Evolutionary conservation across 768 basidiomycete genomes (phyloP).

Genomic region (Boletus rubropictus): DNA sequence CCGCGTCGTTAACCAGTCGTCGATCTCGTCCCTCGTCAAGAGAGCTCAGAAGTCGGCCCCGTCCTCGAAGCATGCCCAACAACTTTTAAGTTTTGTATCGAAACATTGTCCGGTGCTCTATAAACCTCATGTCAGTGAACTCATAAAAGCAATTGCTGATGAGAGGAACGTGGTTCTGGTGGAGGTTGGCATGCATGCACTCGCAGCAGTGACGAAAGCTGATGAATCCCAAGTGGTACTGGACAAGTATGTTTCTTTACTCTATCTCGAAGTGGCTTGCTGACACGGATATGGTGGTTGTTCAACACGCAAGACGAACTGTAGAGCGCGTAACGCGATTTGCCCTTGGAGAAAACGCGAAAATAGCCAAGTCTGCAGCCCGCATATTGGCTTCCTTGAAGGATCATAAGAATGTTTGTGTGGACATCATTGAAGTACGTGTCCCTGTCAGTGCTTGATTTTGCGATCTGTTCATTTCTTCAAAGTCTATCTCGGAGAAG

Average conservation of each 20-base stretch:
- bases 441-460: neutral
- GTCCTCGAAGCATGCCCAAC: constrained; percentile 41
- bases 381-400: constrained; percentile 61
- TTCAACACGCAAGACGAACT: constrained; percentile 45
- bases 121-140: constrained; percentile 67
- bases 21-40: constrained; percentile 74
- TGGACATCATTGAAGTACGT: constrained; percentile 60
- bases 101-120: constrained; percentile 73
- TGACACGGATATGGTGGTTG: neutral
- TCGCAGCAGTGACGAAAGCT: constrained; percentile 59
- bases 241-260: constrained; percentile 55
- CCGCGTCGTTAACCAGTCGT: constrained; percentile 78
- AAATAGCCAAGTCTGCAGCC: constrained; percentile 82
- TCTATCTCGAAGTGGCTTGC: neutral
- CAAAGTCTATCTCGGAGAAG: constrained; percentile 52
- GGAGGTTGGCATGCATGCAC: constrained; percentile 68
- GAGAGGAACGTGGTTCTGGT: constrained; percentile 50
- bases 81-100: constrained; percentile 54
- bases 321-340: constrained; percentile 58
- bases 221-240: constrained; percentile 51
- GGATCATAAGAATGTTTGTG: constrained; percentile 45
- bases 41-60: constrained; percentile 49
- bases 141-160: constrained; percentile 67
- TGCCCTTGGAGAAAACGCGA: constrained; percentile 52
- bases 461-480: neutral